Base-by-base conservation (phyloP, 331 rosid species). In the Telfairia occidentalis region DNA sequence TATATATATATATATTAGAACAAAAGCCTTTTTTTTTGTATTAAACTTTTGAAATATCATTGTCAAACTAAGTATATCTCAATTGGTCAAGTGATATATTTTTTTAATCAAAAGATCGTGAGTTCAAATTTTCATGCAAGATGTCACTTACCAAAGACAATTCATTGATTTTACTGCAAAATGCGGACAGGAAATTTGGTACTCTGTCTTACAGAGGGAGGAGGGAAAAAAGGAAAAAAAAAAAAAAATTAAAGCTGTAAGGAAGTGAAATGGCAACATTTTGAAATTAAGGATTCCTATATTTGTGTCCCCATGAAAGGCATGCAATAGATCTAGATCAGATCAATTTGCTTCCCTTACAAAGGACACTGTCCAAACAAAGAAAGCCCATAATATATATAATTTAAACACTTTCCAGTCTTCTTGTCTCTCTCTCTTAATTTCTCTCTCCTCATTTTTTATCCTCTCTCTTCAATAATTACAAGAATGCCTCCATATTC, bases 291-390 rank as follows among this genome's bases (percentile, higher is more conserved):
- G 57, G 49, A n/a, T 8, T n/a, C 35, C 5, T 26, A 0, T 58
- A 1, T 49, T 7, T 18, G 23, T 72, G 76, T 34, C 63, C 63
- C 76, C 76, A 72, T 72, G 75, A 50, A 50, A 72, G 76, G n/a
- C 11, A 72, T n/a, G 63, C 76, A 72, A 8, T 72, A 72, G 76
- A 72, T 72, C 76, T 72, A 21, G 63, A 72, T 72, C 63, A 72
- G 76, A 72, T 72, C 76, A 72, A 53, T 18, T 19, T 72, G 76
- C 21, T 50, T 18, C 76, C 76, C 12, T 5, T 37, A 29, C 3
- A 50, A 50, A 50, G 34, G 60, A 70, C 61, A 52, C 7, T 4
- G 43, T 23, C n/a, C 48, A 5, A 72, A 72, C 76, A 72, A 71
- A 71, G 76, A 46, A 72, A 50, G 11, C 63, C 76, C 76, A 50